These are phyloP conservation scores for Trichoderma hamatum DNA, from an alignment of 2,329 filamentous ascomycete genomes.

Conservation along the genomic window DNA sequence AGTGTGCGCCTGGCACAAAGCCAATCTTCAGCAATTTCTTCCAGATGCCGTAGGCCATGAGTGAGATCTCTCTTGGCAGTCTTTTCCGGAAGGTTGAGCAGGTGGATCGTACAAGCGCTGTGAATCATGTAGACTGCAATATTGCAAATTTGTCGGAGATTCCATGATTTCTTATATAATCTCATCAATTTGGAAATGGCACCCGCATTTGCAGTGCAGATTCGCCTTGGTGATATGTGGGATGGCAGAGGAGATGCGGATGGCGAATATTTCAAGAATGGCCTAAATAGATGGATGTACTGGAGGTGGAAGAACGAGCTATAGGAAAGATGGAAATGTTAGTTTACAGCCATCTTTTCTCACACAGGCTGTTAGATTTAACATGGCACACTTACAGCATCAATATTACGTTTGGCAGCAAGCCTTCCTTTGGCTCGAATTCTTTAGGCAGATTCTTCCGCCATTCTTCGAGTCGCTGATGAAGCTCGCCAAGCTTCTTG, in stretches of 20 bases:
- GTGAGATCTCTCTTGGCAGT: conserved; percentile 86
- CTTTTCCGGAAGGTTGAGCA: conserved; percentile 91
- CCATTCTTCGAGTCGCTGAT: conserved; percentile 89
- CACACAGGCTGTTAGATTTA: not conserved
- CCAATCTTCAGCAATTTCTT: conserved; percentile 96
- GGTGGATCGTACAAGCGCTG: conserved; percentile 90
- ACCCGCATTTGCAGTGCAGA: conserved; percentile 87
- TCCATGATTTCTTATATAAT: conserved; percentile 89
- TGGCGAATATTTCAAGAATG: conserved; percentile 89
- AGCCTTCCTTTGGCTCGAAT: conserved; percentile 85
- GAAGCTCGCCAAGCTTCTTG: conserved; percentile 90
- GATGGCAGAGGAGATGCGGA: conserved; percentile 78
- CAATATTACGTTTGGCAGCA: conserved; percentile 77
- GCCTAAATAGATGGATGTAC: conserved; percentile 93
- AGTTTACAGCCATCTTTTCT: conserved; percentile 26
- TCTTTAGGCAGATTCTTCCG: conserved; percentile 80
- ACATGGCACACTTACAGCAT: conserved; percentile 71
- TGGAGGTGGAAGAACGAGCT: conserved; percentile 98
- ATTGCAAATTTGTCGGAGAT: conserved; percentile 91
- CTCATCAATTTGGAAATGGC: conserved; percentile 93
- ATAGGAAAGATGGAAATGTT: conserved; percentile 25
- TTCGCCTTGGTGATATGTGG: conserved; percentile 86
- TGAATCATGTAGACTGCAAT: conserved; percentile 95
- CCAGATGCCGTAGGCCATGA: conserved; percentile 86
- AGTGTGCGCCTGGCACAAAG: conserved; percentile 83